Base-by-base conservation (phyloP, 2,329 filamentous ascomycete species). In the Colletotrichum navitas region DNA sequence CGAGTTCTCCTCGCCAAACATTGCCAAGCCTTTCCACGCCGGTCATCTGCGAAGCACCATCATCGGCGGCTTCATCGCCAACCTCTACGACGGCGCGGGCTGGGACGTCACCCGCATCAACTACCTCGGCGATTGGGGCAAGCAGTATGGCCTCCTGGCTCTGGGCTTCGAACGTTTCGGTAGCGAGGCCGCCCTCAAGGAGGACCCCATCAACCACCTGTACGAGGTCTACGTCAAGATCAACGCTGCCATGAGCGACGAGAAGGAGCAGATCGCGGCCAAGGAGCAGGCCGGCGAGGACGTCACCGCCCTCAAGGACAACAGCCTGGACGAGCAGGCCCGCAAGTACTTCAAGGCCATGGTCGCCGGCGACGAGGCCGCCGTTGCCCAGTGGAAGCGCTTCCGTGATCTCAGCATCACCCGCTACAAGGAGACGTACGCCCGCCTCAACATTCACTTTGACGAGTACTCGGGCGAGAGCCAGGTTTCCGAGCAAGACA, bases 1-100 rank as follows among this genome's bases (percentile, higher is more conserved):
- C 76, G 93, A 96, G 78, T 96, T 95, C 81, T 94, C 92, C 10
- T 94, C 92, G 10, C 93, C 94, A 62, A 96, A 96, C 80, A 94
- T 96, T 71, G 93, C 93, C 56, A 95, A 95, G 82, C 93, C 92
- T 32, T 94, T 94, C 84, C 92, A 94, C 78, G 92, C 92, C 49
- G 92, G 92, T 16, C 92, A 95, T 80, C 84, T 94, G 76, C 87
- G 93, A 77, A 92, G 90, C 76, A 95, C 92, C 47, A 94, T 94
- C 78, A 94, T 94, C 72, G 92, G 92, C 60, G 92, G 92, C 49
- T 94, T 94, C 82, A 84, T 94, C 51, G 85, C 91, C 29, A 94
- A 94, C 78, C 82, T 94, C 24, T 92, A 94, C 79, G 86, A 91
- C 76, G 85, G 84, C 41, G 90, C 90, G 43, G 93, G 92, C 61